phyloP scores from a whole-genome alignment of 179 eudicot species.

The Silene coronaria region DNA sequence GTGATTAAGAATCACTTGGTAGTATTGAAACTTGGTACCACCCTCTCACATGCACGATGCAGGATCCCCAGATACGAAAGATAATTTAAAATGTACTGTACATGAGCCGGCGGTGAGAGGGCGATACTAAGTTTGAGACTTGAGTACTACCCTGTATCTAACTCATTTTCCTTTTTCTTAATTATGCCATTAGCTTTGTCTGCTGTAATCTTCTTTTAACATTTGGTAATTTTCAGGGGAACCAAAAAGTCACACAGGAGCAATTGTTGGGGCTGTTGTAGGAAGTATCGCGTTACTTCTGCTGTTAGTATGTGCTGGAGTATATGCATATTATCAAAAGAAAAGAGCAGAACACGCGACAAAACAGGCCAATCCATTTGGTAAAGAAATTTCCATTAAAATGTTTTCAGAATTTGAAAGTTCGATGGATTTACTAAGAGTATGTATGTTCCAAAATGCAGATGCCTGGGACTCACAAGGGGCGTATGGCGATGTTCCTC shows the following conservation, averaged over 20 bases:
- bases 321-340: constrained; percentile 24
- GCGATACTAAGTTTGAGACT: no score
- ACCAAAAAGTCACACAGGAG: constrained; percentile 19
- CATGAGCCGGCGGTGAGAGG: no score
- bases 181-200: background rate
- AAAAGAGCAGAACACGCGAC: constrained; percentile 24
- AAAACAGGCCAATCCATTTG: constrained; percentile 31
- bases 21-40: no score
- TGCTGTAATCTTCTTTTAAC: background rate
- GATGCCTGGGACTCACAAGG: constrained; percentile 61
- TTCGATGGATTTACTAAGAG: background rate
- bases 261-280: constrained; percentile 24
- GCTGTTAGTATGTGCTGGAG: constrained; percentile 26
- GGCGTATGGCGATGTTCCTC: constrained; percentile 50
- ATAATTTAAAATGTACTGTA: no score
- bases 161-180: no score
- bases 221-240: constrained; percentile 17
- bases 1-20: no score
- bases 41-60: no score
- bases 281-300: constrained; percentile 25
- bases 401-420: background rate
- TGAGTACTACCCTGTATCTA: no score
- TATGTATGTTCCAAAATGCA: constrained; percentile 26
- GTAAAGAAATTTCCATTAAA: constrained; percentile 13
- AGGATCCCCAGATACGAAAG: no score